These are phyloP conservation scores for Puccinia novopanici DNA, from an alignment of 1,284 basidiomycete genomes.

Conservation along the genomic window DNA sequence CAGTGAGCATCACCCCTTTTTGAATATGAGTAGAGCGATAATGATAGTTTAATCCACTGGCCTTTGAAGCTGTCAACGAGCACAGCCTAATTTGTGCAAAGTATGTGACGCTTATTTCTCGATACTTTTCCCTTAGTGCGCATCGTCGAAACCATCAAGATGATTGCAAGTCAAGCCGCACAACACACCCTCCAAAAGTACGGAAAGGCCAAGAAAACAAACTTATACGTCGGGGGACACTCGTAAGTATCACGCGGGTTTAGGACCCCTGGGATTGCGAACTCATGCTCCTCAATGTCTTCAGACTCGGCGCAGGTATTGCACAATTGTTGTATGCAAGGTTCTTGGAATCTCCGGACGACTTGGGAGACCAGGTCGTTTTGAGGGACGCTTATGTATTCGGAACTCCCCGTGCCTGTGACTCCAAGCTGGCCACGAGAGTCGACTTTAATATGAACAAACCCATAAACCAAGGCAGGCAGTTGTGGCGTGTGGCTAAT, in stretches of 20 bases:
- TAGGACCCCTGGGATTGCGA: neutral
- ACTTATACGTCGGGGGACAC: conserved; percentile 42
- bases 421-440: conserved; percentile 34
- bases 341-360: conserved; percentile 36
- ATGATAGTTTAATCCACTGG: neutral
- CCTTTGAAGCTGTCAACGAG: neutral
- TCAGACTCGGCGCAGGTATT: conserved; percentile 46
- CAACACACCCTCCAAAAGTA: conserved; percentile 17
- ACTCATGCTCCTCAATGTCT: neutral
- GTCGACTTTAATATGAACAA: conserved; percentile 31
- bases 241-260: conserved; percentile 19
- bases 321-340: conserved; percentile 42
- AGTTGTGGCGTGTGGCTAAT: conserved; percentile 36
- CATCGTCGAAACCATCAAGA: conserved; percentile 42
- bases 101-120: neutral
- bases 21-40: too few species aligned
- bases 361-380: conserved; percentile 38
- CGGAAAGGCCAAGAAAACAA: conserved; percentile 21
- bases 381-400: conserved; percentile 41
- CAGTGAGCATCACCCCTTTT: conserved; percentile 10
- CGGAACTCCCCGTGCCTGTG: conserved; percentile 41
- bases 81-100: neutral
- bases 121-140: conserved; percentile 8
- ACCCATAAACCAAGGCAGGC: conserved; percentile 14
- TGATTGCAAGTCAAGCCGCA: conserved; percentile 38